Evolutionary conservation across 2,329 filamentous ascomycete genomes (phyloP), one percentile per base, ranked within the genome.

Genomic region (Fusarium protoensiforme): DNA sequence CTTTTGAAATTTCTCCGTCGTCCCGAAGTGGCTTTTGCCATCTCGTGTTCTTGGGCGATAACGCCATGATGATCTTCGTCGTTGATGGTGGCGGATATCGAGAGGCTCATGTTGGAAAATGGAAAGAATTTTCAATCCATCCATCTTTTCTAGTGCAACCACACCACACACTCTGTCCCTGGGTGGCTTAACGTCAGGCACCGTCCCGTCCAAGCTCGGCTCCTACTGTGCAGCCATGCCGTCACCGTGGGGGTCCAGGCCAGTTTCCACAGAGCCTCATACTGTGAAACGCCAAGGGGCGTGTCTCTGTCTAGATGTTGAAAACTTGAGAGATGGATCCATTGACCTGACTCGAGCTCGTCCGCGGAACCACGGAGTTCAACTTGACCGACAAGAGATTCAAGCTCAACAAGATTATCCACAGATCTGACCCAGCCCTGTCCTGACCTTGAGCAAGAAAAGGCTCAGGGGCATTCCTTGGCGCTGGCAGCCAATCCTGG

Each of bases 161-260:
- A 58, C 22, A 33, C 58, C 71, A 67, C 73, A 71, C 74, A 69
- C 73, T 46, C 24, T 31, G 39, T 57, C 41, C 20, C 57, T 62
- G 39, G 61, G 60, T 62, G 39, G 63, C 63, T 73, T 66, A 57
- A 61, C 67, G 68, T 39, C 67, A 76, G 70, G 75, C 61, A 74
- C 67, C 54, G 58, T 71, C 70, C 66, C 60, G 65, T 65, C 61
- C 63, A 46, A 39, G 53, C 54, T 39, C 48, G 39, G 22, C 48
- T 71, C 57, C 41, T 38, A 65, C 70, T 71, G 72, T 71, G 56
- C 64, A 31, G 54, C 43, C 53, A 41, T 59, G 39, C 29, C 58
- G 61, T 57, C 53, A 65, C 35, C 46, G 65, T 65, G 70, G 70
- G 72, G 63, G 71, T 35, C 14, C 41, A 56, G 53, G 31, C 48